These are phyloP conservation scores for Candida labiduridarum DNA, from an alignment of 1,139 yeast species.

Conservation along the genomic window DNA sequence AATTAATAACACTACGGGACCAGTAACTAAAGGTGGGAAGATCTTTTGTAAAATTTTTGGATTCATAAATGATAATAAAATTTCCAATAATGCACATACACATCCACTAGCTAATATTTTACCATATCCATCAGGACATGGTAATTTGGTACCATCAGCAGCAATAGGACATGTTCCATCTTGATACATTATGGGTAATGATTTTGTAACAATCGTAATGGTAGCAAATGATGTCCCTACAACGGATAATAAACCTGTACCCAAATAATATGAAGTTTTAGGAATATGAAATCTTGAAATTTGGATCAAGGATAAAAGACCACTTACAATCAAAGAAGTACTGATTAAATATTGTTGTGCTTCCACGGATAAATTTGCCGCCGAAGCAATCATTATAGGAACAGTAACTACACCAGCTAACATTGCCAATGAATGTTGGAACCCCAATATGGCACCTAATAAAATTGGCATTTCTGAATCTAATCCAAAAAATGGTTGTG, in stretches of 20 bases:
- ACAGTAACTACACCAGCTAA: constrained; percentile 91
- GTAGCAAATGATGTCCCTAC: constrained; percentile 92
- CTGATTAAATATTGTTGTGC: constrained; percentile 73
- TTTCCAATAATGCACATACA: constrained; percentile 74
- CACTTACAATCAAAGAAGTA: constrained; percentile 74
- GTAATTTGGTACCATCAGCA: constrained; percentile 61
- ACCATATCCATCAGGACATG: constrained; percentile 92
- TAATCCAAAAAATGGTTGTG: constrained; percentile 69
- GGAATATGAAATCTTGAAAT: constrained; percentile 79
- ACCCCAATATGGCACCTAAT: constrained; percentile 74
- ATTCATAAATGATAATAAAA: constrained; percentile 73
- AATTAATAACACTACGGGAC: constrained; percentile 85
- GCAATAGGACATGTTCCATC: constrained; percentile 68
- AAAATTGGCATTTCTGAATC: constrained; percentile 77
- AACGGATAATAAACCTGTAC: constrained; percentile 85
- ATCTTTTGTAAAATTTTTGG: constrained; percentile 66
- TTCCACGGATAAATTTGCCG: constrained; percentile 57
- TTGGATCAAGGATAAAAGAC: constrained; percentile 72
- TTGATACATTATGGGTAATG: constrained; percentile 77
- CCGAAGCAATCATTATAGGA: constrained; percentile 65
- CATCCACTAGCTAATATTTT: constrained; percentile 80
- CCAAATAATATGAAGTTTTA: constrained; percentile 72
- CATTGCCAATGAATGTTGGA: constrained; percentile 89
- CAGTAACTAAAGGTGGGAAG: constrained; percentile 90
- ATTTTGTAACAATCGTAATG: constrained; percentile 73